Evolutionary conservation across 1,139 yeast species (phyloP).

Genomic region (Lodderomyces metapsilosis): DNA sequence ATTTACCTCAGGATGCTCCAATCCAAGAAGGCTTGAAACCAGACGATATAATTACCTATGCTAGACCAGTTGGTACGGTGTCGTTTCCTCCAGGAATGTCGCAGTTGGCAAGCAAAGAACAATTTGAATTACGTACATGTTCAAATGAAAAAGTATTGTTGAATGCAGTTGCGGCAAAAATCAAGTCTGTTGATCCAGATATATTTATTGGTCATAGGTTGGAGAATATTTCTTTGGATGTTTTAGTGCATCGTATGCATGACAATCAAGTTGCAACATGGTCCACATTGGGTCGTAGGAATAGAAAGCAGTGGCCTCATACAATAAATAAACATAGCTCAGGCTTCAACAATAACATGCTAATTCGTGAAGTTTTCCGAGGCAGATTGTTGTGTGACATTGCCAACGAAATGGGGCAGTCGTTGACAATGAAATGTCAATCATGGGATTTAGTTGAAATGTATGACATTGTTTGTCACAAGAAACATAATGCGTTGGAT

Average conservation of each 20-base stretch:
- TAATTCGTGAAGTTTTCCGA: constrained; percentile 66
- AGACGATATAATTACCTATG: constrained; percentile 60
- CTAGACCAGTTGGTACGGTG: constrained; percentile 65
- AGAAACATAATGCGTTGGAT: constrained; percentile 62
- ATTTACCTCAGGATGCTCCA: constrained; percentile 73
- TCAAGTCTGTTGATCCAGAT: constrained; percentile 83
- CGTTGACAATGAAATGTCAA: constrained; percentile 86
- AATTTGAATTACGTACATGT: constrained; percentile 51
- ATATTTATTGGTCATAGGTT: constrained; percentile 84
- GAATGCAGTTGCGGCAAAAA: constrained; percentile 67
- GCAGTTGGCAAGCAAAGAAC: constrained; percentile 52
- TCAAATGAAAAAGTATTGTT: constrained; percentile 75
- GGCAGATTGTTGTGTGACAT: constrained; percentile 92
- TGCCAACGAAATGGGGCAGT: constrained; percentile 93
- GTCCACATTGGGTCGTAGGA: constrained; percentile 83
- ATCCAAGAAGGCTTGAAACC: constrained; percentile 56
- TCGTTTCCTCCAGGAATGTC: constrained; percentile 75
- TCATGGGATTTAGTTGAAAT: constrained; percentile 96
- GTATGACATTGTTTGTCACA: constrained; percentile 73
- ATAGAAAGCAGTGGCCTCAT: constrained; percentile 74
- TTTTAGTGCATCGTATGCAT: constrained; percentile 77
- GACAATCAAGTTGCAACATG: constrained; percentile 72
- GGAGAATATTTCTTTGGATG: constrained; percentile 76
- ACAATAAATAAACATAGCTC: constrained; percentile 44
- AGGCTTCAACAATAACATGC: constrained; percentile 45